Evolutionary conservation across 1,139 yeast species (phyloP), one percentile per base, ranked within the genome.

Genomic region (Pichia sp.): DNA sequence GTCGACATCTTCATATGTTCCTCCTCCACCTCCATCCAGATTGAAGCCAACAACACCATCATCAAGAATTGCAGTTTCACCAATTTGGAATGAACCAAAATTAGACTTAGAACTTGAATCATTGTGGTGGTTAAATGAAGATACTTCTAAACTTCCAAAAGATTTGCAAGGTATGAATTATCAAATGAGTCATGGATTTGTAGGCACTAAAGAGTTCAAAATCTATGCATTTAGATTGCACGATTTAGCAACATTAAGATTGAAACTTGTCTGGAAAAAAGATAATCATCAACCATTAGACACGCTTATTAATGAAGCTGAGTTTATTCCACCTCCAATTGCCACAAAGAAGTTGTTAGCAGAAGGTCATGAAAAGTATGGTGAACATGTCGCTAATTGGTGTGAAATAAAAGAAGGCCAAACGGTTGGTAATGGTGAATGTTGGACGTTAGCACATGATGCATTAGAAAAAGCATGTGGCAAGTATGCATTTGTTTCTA

Each of bases 381-480:
- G 81, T 3, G 73, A 71, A 26, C 70, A 75, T 51, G 73, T 82
- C 9, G 87, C 86, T 4, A 62, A 71, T 25, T 82, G 87, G 86
- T 69, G 78, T 54, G 83, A 80, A 54, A 71, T 71, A 35, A 70
- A 70, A 37, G 56, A 65, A 39, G 84, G 83, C 1, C 67, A 69
- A 39, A 69, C 69, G 45, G 84, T 83, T 7, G 87, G 86, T 2
- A 64, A 75, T 42, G 92, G 92, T 9, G 90, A 83, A 57, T 83
- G 92, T 62, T 83, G 90, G 90, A 84, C 85, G 36, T 68, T 83
- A 48, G 90, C 87, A 1, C 72, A 73, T 43, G 78, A 78, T 44
- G 87, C 87, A 0, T 65, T 82, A 34, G 64, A 67, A 41, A 71
- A 74, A 48, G 80, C 81, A 0, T 77, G 84, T 53, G 82, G 82